Percentiles rank a stretch among this genome's conserved stretches.
Conservation (phyloP, 148 eudicot species). For the Fagopyrum tataricum region DNA sequence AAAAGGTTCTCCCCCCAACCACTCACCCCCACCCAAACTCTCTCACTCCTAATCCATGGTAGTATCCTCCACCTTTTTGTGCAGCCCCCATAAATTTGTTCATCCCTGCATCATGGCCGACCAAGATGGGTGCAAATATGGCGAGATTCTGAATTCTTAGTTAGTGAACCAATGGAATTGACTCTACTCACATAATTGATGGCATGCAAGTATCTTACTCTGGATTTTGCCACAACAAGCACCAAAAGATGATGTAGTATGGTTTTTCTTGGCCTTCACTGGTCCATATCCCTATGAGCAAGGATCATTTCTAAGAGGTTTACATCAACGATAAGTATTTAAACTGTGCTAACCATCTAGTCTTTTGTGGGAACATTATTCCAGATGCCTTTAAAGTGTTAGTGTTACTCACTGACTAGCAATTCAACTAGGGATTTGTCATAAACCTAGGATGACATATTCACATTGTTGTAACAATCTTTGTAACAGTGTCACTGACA, state of each 20-base stretch:
- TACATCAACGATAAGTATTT: neutral
- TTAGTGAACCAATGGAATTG: neutral
- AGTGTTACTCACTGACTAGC: neutral
- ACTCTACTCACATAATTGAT: too few species aligned
- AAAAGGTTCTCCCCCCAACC: neutral
- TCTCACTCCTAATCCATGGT: neutral
- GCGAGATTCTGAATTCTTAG: neutral
- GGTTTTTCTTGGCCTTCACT: neutral
- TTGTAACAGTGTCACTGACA: neutral
- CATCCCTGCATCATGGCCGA: neutral
- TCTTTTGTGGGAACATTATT: neutral
- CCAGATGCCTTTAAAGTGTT: neutral
- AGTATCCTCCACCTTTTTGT: neutral
- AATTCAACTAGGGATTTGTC: neutral
- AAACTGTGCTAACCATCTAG: neutral
- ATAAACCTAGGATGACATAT: neutral
- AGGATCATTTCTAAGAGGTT: neutral
- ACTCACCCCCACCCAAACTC: neutral
- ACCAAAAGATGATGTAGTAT: neutral
- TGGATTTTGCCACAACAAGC: neutral
- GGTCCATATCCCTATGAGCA: neutral
- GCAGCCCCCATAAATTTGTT: neutral
- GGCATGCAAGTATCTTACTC: too few species aligned
- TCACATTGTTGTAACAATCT: too few species aligned
- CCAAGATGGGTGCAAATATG: neutral